Evolutionary conservation across 345 rosid species (phyloP).

Genomic region (Iberis pinnata): DNA sequence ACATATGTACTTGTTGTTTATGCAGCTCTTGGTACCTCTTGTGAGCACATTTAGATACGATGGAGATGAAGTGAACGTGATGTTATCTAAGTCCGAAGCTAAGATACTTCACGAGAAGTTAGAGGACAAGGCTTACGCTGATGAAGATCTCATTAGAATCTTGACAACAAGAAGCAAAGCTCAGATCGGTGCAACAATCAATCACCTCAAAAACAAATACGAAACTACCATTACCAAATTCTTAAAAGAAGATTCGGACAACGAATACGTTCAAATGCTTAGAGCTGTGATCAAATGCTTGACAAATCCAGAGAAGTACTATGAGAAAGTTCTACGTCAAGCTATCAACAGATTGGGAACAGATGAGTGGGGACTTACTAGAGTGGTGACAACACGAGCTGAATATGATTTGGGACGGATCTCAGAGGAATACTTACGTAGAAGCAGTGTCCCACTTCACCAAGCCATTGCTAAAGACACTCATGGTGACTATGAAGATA

Average conservation of each 20-base stretch:
- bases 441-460: constrained; percentile 53
- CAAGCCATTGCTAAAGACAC: constrained; percentile 60
- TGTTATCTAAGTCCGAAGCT: constrained; percentile 75
- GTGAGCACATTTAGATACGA: constrained; percentile 71
- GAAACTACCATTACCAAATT: constrained; percentile 69
- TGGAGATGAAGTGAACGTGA: constrained; percentile 77
- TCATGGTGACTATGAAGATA: constrained; percentile 53
- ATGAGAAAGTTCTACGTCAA: constrained; percentile 54
- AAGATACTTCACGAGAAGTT: constrained; percentile 80
- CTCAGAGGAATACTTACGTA: constrained; percentile 55
- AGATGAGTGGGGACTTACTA: constrained; percentile 69
- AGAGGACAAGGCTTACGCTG: constrained; percentile 55
- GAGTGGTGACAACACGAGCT: constrained; percentile 62
- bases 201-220: constrained; percentile 62
- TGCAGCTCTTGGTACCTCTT: constrained; percentile 81
- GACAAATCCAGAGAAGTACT: constrained; percentile 52
- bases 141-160: constrained; percentile 83
- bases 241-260: constrained; percentile 42
- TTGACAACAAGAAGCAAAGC: constrained; percentile 80
- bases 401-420: constrained; percentile 64
- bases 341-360: constrained; percentile 64
- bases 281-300: constrained; percentile 58
- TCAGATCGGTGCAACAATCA: constrained; percentile 72
- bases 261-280: constrained; percentile 46
- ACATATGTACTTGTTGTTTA: not conserved